Evolutionary conservation across 1,139 yeast species (phyloP).

Genomic region (Hyphopichia wangnamkhiaoensis): DNA sequence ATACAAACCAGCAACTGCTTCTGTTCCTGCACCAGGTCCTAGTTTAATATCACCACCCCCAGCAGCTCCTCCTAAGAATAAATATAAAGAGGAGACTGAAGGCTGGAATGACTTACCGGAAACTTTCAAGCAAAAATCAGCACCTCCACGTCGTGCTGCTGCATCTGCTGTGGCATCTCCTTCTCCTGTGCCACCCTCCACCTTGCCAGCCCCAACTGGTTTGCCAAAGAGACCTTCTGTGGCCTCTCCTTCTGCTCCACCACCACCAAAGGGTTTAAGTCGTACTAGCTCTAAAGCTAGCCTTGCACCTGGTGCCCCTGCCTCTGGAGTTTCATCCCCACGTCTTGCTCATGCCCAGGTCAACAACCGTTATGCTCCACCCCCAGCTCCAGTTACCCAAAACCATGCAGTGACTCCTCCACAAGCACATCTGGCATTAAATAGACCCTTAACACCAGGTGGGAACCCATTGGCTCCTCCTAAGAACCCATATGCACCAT

Average conservation of each 20-base stretch:
- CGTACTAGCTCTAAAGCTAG: conserved; percentile 29
- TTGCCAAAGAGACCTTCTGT: conserved; percentile 14
- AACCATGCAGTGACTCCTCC: conserved; percentile 10
- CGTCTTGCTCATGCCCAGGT: conserved; percentile 20
- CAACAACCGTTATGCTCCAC: conserved; percentile 44
- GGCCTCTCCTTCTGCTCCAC: conserved; percentile 20
- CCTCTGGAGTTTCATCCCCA: conserved; percentile 18
- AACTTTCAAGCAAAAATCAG: conserved; percentile 52
- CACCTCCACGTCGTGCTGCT: conserved; percentile 55
- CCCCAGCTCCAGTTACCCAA: conserved; percentile 17
- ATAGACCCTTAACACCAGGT: conserved; percentile 5
- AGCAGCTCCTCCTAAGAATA: conserved; percentile 37
- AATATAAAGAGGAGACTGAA: conserved; percentile 61
- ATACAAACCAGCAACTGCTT: conserved; percentile 15
- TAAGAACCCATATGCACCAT: conserved; percentile 41
- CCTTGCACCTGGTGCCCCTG: conserved; percentile 15
- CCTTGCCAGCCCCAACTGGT: conserved; percentile 27
- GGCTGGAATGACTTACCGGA: conserved; percentile 96
- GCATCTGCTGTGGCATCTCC: conserved; percentile 36
- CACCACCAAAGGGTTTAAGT: conserved; percentile 39
- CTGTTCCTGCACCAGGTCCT: conserved; percentile 6
- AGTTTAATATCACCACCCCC: conserved; percentile 29
- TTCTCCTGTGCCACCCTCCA: conserved; percentile 21
- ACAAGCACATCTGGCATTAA: conserved; percentile 6
- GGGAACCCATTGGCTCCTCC: conserved; percentile 18